phyloP scores from a whole-genome alignment of 1,284 basidiomycete genomes.

The Caloboletus inedulis region DNA sequence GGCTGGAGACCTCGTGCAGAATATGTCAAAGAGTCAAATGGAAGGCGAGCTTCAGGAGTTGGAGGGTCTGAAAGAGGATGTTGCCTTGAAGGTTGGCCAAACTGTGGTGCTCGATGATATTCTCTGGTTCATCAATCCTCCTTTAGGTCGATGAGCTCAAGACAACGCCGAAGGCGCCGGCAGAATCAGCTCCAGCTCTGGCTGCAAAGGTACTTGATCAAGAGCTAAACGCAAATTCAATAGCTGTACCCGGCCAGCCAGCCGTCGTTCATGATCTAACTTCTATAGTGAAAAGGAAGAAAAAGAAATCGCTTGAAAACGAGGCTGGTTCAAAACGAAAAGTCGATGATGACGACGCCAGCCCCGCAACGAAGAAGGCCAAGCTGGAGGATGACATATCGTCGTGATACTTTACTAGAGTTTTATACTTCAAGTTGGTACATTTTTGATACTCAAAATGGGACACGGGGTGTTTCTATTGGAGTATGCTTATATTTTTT shows the following conservation, averaged over 20 bases:
- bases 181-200: slow-evolving; percentile 57
- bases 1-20: slow-evolving; percentile 53
- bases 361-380: slow-evolving; percentile 61
- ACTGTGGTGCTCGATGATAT: neutral
- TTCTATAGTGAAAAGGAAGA: slow-evolving; percentile 80
- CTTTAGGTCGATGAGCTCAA: slow-evolving; percentile 82
- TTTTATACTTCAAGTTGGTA: neutral
- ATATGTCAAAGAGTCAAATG: slow-evolving; percentile 64
- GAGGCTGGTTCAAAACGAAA: slow-evolving; percentile 57
- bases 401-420: slow-evolving; percentile 16
- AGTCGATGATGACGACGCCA: slow-evolving; percentile 60
- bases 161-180: slow-evolving; percentile 61
- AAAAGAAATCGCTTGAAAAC: slow-evolving; percentile 48
- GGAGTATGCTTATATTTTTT: slow-evolving; percentile 72
- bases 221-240: slow-evolving; percentile 48
- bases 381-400: slow-evolving; percentile 45
- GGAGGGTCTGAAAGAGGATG: slow-evolving; percentile 69
- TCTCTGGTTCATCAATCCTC: neutral
- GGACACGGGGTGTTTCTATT: slow-evolving; percentile 47
- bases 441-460: slow-evolving; percentile 33
- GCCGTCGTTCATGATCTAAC: slow-evolving; percentile 75
- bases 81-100: slow-evolving; percentile 69
- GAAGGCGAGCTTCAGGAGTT: slow-evolving; percentile 78
- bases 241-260: slow-evolving; percentile 30
- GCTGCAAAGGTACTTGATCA: slow-evolving; percentile 67